Base-by-base conservation (phyloP, 2,329 filamentous ascomycete species). In the Fulvia fulva region DNA sequence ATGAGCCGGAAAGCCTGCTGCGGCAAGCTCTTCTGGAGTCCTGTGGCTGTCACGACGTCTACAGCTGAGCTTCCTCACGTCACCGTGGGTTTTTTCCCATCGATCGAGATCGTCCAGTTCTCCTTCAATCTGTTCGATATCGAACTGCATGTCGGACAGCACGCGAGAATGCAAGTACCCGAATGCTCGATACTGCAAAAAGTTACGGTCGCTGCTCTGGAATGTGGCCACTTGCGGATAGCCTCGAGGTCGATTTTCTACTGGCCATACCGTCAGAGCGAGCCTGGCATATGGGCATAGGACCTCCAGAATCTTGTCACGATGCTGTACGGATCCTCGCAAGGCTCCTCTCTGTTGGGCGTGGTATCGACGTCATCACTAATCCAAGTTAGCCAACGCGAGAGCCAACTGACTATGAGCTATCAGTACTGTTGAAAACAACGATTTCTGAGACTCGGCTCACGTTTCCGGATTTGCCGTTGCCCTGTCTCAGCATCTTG, bases 161-260 rank as follows among this genome's bases (percentile, higher is more conserved):
- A 76, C 57, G 5, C 75, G 72, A 5, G 71, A 69, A 49, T 77
- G 75, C 1, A 77, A 61, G 53, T 75, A 75, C 44, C 63, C 65
- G 51, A 77, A 77, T 3, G 68, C 70, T 5, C 75, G 68, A 59
- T 77, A 77, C 3, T 76, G 63, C 1, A 71, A 65, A 53, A 77
- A 77, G 50, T 75, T 75, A 14, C 68, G 60, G 45, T 77, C 75
- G 51, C 70, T 73, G 1, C 73, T 65, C 45, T 76, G 72, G 51
- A 77, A 77, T 0, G 71, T 69, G 4, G 75, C 74, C 1, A 76
- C 67, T 1, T 68, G 63, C 3, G 74, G 71, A 53, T 73, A 77
- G 7, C 75, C 75, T 44, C 14, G 5, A 6, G 41, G 41, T 5
- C 16, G 21, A n/a, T 44, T 6, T 6, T 50, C 46, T 16, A 50